These are phyloP conservation scores for Gastrodia elata DNA, from an alignment of 106 monocot genomes.

Conservation along the genomic window DNA sequence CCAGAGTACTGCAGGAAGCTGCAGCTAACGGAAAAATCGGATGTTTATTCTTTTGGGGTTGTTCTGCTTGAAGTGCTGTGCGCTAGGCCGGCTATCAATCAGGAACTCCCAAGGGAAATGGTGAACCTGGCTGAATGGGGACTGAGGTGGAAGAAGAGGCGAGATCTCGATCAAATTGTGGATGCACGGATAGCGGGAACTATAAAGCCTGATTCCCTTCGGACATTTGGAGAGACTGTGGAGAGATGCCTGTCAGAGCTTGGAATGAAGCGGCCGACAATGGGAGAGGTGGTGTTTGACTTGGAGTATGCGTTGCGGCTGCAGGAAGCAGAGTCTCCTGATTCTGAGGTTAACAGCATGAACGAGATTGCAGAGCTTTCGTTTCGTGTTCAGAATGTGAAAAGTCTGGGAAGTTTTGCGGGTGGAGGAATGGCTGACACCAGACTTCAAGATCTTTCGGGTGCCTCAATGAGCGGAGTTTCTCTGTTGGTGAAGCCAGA, in stretches of 20 bases:
- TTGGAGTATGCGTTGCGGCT: conserved; percentile 58
- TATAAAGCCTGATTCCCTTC: conserved; percentile 44
- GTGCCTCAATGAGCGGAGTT: conserved; percentile 67
- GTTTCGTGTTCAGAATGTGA: conserved; percentile 19
- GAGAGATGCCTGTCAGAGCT: conserved; percentile 64
- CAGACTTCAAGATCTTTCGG: conserved; percentile 24
- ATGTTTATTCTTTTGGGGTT: conserved; percentile 73
- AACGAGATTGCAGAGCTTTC: conserved; percentile 28
- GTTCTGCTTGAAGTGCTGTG: conserved; percentile 71
- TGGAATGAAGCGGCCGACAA: conserved; percentile 47
- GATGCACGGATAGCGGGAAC: conserved; percentile 31
- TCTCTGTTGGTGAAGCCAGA: conserved; percentile 72
- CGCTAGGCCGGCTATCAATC: conserved; percentile 64
- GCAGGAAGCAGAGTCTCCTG: conserved; percentile 31
- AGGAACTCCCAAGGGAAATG: conserved; percentile 60
- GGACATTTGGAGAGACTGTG: conserved; percentile 47
- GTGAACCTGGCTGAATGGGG: conserved; percentile 80
- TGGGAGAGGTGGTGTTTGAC: conserved; percentile 73
- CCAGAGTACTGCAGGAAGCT: conserved; percentile 71
- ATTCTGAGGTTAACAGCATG: conserved; percentile 34
- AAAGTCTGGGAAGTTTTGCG: not conserved
- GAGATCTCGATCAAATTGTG: conserved; percentile 43
- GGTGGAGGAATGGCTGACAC: not conserved
- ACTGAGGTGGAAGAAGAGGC: conserved; percentile 35
- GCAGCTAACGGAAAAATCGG: conserved; percentile 65